These are phyloP conservation scores for Zygotorulaspora chibaensis DNA, from an alignment of 805 yeast genomes.

Conservation along the genomic window DNA sequence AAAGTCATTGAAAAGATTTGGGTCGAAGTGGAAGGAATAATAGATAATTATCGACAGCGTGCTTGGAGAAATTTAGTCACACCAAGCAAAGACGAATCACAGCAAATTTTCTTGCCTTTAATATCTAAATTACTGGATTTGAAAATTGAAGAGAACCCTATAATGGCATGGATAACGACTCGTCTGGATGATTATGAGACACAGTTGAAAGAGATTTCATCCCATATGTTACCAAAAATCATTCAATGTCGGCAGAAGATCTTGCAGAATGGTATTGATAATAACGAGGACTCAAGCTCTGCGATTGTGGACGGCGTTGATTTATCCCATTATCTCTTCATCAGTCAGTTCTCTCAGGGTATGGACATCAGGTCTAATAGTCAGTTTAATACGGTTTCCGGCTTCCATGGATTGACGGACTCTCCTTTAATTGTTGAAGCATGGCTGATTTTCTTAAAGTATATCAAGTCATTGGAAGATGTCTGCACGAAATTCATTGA, in stretches of 20 bases:
- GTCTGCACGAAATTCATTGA: conserved; percentile 41
- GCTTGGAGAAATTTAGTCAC: conserved; percentile 47
- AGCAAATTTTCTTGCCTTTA: conserved; percentile 37
- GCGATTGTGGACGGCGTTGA: conserved; percentile 28
- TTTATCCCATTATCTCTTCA: conserved; percentile 32
- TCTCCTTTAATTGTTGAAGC: conserved; percentile 52
- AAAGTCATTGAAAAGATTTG: conserved; percentile 49
- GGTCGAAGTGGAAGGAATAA: conserved; percentile 49
- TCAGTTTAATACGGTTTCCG: conserved; percentile 7
- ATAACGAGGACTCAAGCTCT: conserved; percentile 13
- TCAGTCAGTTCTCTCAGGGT: conserved; percentile 25
- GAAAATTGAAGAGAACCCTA: conserved; percentile 62
- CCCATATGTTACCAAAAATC: conserved; percentile 40
- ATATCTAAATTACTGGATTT: conserved; percentile 58
- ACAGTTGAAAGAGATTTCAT: conserved; percentile 41
- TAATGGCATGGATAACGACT: conserved; percentile 54
- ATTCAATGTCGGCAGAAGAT: conserved; percentile 40
- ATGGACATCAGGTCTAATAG: conserved; percentile 5
- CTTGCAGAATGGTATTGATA: conserved; percentile 24
- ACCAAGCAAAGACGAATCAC: conserved; percentile 20
- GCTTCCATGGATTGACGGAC: conserved; percentile 41
- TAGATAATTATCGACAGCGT: conserved; percentile 50
- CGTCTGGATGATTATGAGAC: conserved; percentile 42
- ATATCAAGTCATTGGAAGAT: conserved; percentile 40
- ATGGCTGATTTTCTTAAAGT: conserved; percentile 50